phyloP scores from a whole-genome alignment of 768 basidiomycete genomes.

The Tremella yokohamensis region DNA sequence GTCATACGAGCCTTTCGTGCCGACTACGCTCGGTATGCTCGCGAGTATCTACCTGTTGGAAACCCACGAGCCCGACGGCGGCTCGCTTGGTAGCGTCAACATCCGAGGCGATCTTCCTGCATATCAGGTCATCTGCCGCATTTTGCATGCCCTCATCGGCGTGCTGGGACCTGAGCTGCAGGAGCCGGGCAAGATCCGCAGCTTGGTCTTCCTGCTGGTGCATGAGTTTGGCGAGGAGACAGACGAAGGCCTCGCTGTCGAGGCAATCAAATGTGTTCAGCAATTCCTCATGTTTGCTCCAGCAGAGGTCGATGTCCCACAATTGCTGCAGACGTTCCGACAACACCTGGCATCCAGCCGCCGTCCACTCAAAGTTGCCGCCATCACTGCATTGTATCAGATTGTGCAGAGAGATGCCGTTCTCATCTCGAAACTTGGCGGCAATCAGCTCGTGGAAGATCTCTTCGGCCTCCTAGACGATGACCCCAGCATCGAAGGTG shows the following conservation, averaged over 20 bases:
- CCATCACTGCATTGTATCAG: conserved; percentile 93
- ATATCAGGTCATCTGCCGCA: conserved; percentile 84
- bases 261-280: conserved; percentile 93
- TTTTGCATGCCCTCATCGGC: conserved; percentile 87
- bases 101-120: conserved; percentile 84
- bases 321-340: conserved; percentile 72
- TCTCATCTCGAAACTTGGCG: conserved; percentile 85
- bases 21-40: conserved; percentile 81
- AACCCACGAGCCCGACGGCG: conserved; percentile 89
- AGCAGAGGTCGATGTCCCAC: conserved; percentile 73
- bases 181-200: conserved; percentile 74
- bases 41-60: conserved; percentile 85
- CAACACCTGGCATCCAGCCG: conserved; percentile 73
- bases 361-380: conserved; percentile 82
- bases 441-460: conserved; percentile 88
- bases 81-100: conserved; percentile 74
- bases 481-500: conserved; percentile 88
- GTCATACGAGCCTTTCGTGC: conserved; percentile 82
- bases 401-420: conserved; percentile 93
- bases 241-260: conserved; percentile 82
- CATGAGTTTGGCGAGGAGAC: conserved; percentile 78
- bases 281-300: conserved; percentile 96
- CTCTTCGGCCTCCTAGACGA: conserved; percentile 93
- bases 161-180: conserved; percentile 93
- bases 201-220: conserved; percentile 76